Conservation (phyloP, 176 grass and related monocot genomes). For the Metroxylon sagu region DNA sequence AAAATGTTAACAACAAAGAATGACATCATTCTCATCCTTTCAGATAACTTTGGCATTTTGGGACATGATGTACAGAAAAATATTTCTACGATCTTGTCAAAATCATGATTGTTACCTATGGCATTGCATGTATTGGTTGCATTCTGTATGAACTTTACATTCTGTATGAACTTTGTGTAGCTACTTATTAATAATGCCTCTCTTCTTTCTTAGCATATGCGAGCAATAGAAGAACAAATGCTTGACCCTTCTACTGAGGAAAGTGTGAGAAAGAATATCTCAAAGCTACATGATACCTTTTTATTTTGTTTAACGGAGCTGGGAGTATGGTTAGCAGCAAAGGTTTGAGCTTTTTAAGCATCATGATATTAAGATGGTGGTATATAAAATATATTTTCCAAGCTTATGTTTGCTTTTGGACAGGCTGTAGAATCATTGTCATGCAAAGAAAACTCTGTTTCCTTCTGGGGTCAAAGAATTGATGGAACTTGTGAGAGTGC, state of each 20-base stretch:
- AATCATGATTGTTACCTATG: background rate
- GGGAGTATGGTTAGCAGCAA: slow-evolving; percentile 54
- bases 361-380: slow-evolving; percentile 13
- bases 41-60: too few species aligned
- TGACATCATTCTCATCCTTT: too few species aligned
- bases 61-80: too few species aligned
- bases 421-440: slow-evolving; percentile 68
- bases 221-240: slow-evolving; percentile 27
- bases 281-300: slow-evolving; percentile 27
- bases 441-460: slow-evolving; percentile 25
- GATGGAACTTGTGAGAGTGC: slow-evolving; percentile 37
- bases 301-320: slow-evolving; percentile 46
- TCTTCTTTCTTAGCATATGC: slow-evolving; percentile 49
- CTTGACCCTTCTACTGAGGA: slow-evolving; percentile 13
- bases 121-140: background rate
- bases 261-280: slow-evolving; percentile 32
- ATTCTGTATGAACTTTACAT: too few species aligned
- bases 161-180: background rate
- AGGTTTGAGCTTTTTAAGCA: slow-evolving; percentile 37
- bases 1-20: too few species aligned
- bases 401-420: slow-evolving; percentile 12
- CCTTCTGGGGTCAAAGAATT: slow-evolving; percentile 46
- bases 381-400: background rate
- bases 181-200: slow-evolving; percentile 6
- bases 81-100: too few species aligned